Evolutionary conservation across 1,284 basidiomycete species (phyloP).

Genomic region (Irpex sp.): DNA sequence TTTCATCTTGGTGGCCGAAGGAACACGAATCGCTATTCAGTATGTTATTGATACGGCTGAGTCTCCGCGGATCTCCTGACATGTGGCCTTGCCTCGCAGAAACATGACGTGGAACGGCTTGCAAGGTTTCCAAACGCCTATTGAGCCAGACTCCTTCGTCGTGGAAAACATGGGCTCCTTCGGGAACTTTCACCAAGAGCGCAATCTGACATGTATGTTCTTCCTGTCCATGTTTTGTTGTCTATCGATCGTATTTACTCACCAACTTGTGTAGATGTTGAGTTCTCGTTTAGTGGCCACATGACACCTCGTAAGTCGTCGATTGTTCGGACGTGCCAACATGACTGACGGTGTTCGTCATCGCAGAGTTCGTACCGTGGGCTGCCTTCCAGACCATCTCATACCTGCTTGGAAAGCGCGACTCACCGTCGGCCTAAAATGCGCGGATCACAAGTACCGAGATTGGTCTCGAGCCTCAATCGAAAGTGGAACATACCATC

Average conservation of each 20-base stretch:
- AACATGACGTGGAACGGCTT: conserved; percentile 38
- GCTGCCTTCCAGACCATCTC: conserved; percentile 47
- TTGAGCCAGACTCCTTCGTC: conserved; percentile 31
- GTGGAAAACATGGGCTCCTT: conserved; percentile 33
- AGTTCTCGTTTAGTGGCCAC: conserved; percentile 54
- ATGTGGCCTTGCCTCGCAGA: conserved; percentile 13
- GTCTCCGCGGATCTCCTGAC: background rate
- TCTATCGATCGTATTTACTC: background rate
- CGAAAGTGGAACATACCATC: no score
- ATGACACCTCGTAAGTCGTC: conserved; percentile 51
- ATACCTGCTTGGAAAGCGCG: conserved; percentile 48
- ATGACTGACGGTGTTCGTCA: background rate
- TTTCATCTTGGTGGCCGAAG: conserved; percentile 53
- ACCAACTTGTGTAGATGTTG: conserved; percentile 35
- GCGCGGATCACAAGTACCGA: background rate
- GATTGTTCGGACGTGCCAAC: background rate
- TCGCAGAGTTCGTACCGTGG: conserved; percentile 55
- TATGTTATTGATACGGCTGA: conserved; percentile 21
- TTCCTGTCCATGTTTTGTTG: background rate
- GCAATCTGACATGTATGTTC: conserved; percentile 31
- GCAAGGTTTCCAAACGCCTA: conserved; percentile 38
- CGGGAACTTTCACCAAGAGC: conserved; percentile 34
- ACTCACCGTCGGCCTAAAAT: conserved; percentile 38
- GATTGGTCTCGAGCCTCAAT: no score
- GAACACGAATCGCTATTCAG: conserved; percentile 59